Percentiles rank a stretch among this genome's conserved stretches.
phyloP scores from a whole-genome alignment of 2,329 filamentous ascomycete species.

The Diplocarpon mali region DNA sequence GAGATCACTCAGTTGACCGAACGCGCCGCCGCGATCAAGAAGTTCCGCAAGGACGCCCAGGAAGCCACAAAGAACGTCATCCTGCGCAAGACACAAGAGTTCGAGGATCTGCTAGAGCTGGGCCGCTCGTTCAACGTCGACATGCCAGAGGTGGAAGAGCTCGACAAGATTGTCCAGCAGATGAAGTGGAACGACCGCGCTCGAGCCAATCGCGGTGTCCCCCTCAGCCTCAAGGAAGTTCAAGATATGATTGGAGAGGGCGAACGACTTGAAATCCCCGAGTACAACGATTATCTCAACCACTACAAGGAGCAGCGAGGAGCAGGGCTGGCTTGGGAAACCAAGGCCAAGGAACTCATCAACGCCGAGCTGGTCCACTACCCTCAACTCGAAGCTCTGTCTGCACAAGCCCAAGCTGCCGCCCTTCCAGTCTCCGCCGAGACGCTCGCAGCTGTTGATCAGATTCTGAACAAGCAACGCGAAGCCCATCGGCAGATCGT shows the following conservation, averaged over 20 bases:
- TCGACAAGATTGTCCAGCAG: slow-evolving; percentile 73
- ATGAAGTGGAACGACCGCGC: slow-evolving; percentile 82
- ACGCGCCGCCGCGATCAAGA: slow-evolving; percentile 71
- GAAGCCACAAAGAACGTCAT: slow-evolving; percentile 56
- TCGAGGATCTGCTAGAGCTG: slow-evolving; percentile 84
- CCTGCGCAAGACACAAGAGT: slow-evolving; percentile 54
- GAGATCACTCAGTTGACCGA: slow-evolving; percentile 82
- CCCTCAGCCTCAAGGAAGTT: slow-evolving; percentile 69
- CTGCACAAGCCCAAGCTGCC: slow-evolving; percentile 60
- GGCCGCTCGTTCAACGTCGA: slow-evolving; percentile 86
- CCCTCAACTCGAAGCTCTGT: slow-evolving; percentile 85
- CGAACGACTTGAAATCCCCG: slow-evolving; percentile 63
- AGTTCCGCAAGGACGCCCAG: slow-evolving; percentile 69
- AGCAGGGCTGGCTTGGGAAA: slow-evolving; percentile 79
- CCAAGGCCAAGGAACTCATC: slow-evolving; percentile 86
- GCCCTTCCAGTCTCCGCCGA: slow-evolving; percentile 71
- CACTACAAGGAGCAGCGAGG: slow-evolving; percentile 66
- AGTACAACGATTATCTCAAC: slow-evolving; percentile 68
- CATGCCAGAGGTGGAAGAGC: slow-evolving; percentile 72
- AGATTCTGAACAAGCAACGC: slow-evolving; percentile 88
- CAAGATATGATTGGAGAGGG: slow-evolving; percentile 68
- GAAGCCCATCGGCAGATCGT: slow-evolving; percentile 86
- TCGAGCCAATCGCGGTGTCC: slow-evolving; percentile 47
- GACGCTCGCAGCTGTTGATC: slow-evolving; percentile 73
- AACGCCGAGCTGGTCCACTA: slow-evolving; percentile 87